A percentile compares a stretch with the other conserved stretches of the same genome.
phyloP scores from a whole-genome alignment of 192 early-diverging fungal species.

The Backusella macrospora region DNA sequence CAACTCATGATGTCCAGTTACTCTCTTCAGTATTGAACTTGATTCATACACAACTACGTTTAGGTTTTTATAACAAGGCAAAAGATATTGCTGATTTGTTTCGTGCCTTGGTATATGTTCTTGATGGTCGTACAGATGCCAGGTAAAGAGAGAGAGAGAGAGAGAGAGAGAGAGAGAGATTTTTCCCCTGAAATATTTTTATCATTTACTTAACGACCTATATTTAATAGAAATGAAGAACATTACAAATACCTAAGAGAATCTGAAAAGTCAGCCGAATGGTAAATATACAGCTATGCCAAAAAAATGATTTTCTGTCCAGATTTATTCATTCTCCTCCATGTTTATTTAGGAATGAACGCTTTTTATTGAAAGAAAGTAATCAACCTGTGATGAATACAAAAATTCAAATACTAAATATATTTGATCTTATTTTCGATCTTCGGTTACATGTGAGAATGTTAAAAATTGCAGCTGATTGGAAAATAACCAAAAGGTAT shows the following conservation, averaged over 20 bases:
- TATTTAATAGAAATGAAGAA: conserved; percentile 13
- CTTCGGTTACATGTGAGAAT: conserved; percentile 32
- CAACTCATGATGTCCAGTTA: background rate
- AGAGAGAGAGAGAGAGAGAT: too few relatives aligned
- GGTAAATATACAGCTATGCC: background rate
- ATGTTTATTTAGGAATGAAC: conserved; percentile 27
- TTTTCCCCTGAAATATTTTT: background rate
- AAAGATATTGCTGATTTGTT: conserved; percentile 24
- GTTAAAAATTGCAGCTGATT: conserved; percentile 23
- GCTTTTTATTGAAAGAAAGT: conserved; percentile 22
- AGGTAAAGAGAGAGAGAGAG: background rate
- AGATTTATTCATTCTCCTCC: background rate
- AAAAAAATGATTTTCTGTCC: background rate
- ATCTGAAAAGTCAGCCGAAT: background rate
- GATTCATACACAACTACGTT: conserved; percentile 18
- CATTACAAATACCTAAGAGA: conserved; percentile 10
- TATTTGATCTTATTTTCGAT: conserved; percentile 34
- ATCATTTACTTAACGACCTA: background rate
- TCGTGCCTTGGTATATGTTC: conserved; percentile 23
- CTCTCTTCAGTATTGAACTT: conserved; percentile 25
- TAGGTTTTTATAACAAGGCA: conserved; percentile 23
- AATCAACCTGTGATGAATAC: conserved; percentile 26
- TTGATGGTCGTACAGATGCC: conserved; percentile 33
- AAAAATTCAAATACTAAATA: conserved; percentile 28
- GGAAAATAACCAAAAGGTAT: conserved; percentile 31